Evolutionary conservation across 1,284 basidiomycete species (phyloP), one percentile per base, ranked within the genome.

Genomic region (Puccinia coronata): DNA sequence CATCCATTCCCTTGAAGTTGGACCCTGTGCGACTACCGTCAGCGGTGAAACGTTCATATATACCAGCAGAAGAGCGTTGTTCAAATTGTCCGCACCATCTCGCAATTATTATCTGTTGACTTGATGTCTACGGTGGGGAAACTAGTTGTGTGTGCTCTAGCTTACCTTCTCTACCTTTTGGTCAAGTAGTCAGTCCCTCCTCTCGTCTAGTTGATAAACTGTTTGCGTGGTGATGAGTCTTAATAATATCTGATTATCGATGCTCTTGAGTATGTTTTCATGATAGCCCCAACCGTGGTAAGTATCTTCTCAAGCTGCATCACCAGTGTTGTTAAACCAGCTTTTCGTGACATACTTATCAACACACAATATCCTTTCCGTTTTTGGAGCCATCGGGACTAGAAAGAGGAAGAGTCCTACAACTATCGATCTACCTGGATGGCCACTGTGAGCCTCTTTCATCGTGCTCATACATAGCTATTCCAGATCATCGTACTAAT

Each of bases 321-420:
- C n/a, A n/a, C n/a, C n/a, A n/a, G n/a, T n/a, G n/a, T n/a, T n/a
- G n/a, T n/a, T n/a, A n/a, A 57, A 28, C 9, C 9, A n/a, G 31
- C 8, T 14, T 8, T 47, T 16, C 9, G 25, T n/a, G 23, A 25
- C 4, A 57, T 57, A 8, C 8, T 20, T 53, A 53, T 23, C 5
- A 23, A 53, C 5, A n/a, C 12, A 28, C 16, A 9, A 9, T 28
- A 57, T 57, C n/a, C 31, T 31, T 59, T 25, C 11, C 25, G 3
- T 59, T 59, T 59, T 39, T n/a, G 11, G 39, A 79, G 77, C 77
- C 14, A 79, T 79, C 31, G 77, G 77, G 1, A 79, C 77, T 3
- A 36, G 8, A 0, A 67, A 55, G 51, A 51, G 65, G 55, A 51
- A 79, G 41, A 67, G 71, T 25, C 51, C 51, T 5, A 1, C 4